A percentile compares a stretch with the other conserved stretches of the same genome.
Evolutionary conservation across 148 eudicot species (phyloP).

Genomic region (Polygonum aviculare): DNA sequence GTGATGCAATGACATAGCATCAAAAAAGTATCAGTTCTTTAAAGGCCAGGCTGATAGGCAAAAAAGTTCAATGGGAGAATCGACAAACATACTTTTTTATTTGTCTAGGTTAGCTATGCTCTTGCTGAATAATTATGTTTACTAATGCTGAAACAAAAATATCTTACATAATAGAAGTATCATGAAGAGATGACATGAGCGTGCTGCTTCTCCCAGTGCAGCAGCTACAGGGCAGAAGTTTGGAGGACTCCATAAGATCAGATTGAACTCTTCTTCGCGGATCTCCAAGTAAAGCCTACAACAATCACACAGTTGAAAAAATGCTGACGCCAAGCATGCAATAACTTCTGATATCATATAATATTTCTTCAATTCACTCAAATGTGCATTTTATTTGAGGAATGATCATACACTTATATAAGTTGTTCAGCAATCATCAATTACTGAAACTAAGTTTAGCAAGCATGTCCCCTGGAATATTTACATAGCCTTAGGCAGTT

Average conservation of each 20-base stretch:
- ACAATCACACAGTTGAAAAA: constrained; percentile 1
- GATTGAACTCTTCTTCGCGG: constrained; percentile 78
- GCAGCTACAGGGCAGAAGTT: constrained; percentile 61
- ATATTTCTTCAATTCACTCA: neutral
- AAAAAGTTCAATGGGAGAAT: neutral
- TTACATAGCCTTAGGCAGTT: neutral
- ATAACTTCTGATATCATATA: neutral
- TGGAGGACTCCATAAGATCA: constrained; percentile 69
- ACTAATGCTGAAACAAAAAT: neutral
- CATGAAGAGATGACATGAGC: constrained; percentile 60
- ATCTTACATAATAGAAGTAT: constrained; percentile 74
- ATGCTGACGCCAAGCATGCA: neutral
- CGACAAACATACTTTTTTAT: no score
- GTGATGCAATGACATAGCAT: neutral
- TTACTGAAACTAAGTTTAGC: neutral
- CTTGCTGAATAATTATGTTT: neutral
- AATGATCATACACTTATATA: neutral
- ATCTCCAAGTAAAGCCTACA: constrained; percentile 80
- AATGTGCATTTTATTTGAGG: neutral
- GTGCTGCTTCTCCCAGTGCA: constrained; percentile 41
- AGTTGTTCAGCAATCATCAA: neutral
- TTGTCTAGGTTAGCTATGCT: neutral
- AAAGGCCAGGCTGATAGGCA: neutral
- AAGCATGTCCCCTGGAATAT: neutral
- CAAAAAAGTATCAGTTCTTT: neutral